Base-by-base conservation (phyloP, 108 stramenopile genomes). In the Cyclotella atomus region DNA sequence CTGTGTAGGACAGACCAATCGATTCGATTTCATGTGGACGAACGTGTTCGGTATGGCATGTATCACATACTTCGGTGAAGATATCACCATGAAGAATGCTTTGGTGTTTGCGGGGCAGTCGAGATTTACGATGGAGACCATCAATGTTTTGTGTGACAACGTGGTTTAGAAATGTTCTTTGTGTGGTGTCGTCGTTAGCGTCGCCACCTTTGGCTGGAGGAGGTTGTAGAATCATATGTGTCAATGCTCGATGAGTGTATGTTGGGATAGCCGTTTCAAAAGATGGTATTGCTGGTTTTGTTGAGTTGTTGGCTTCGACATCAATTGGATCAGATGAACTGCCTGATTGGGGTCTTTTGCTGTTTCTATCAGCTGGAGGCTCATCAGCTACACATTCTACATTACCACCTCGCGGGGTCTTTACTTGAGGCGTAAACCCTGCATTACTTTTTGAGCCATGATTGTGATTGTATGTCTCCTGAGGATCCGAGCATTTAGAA, bases 111-210 rank as follows among this genome's bases (percentile, higher is more conserved):
- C 93, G 80, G 3, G 83, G 80, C 16, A 97, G 61, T 35, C 89
- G 85, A 0, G 89, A 81, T 68, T 93, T 87, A 12, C 83, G 71
- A 75, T 97, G 96, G 12, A 97, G 81, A 12, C 96, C 94, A 73
- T 97, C 96, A 16, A 97, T 90, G 73, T 97, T 97, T 81, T 97
- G 96, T 5, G 95, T 96, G 33, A 94, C 76, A 60, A 79, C 60
- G 64, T 85, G 90, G 10, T 73, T 71, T 5, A 69, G 49, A 33
- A 53, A 69, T 28, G 68, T 70, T 70, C 43, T 43, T 3, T 44
- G 54, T 24, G 30, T 19, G 24, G 17, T 44, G n/a, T 35, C 23
- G 46, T 60, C 34, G 59, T 29, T 12, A 20, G 27, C 1, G 27
- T 57, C 6, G 64, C 55, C n/a, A 17, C 16, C 6, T 50, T 38